phyloP scores from a whole-genome alignment of 1,284 basidiomycete species.

The Anthracocystis walkeri region DNA sequence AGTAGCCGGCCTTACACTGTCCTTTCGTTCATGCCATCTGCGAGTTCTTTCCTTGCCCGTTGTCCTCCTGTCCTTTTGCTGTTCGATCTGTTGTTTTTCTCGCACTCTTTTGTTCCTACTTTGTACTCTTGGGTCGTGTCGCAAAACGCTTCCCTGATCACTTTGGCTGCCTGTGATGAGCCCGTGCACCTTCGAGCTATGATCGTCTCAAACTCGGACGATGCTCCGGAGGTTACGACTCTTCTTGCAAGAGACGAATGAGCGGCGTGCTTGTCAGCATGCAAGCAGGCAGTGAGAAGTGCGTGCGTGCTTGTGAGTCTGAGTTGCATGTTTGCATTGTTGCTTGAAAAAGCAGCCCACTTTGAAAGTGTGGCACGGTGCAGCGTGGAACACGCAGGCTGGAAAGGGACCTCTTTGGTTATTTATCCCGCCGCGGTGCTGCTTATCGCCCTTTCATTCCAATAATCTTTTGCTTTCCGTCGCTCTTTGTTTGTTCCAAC shows the following conservation, averaged over 20 bases:
- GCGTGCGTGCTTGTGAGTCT: no score
- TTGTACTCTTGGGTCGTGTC: constrained; percentile 1
- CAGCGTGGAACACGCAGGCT: constrained; percentile 8
- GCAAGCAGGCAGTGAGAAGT: no score
- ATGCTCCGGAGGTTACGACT: no score
- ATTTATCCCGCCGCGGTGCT: background rate
- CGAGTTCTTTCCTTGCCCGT: background rate
- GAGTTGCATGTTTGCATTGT: background rate
- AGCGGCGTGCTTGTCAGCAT: no score
- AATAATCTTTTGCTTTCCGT: background rate
- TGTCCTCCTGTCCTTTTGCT: background rate
- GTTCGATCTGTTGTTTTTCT: background rate
- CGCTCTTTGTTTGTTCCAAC: background rate
- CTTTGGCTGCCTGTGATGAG: background rate
- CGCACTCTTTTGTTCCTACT: background rate
- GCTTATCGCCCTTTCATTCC: constrained; percentile 4
- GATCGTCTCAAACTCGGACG: background rate
- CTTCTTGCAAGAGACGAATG: no score
- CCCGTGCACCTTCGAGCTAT: background rate
- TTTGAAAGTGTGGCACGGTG: background rate
- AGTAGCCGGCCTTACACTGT: constrained; percentile 7
- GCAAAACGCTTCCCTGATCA: no score
- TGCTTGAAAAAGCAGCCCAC: background rate
- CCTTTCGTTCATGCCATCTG: background rate
- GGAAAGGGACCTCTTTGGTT: constrained; percentile 5